These are phyloP conservation scores for Persicaria tinctoria DNA, from an alignment of 148 eudicot species.

Conservation along the genomic window DNA sequence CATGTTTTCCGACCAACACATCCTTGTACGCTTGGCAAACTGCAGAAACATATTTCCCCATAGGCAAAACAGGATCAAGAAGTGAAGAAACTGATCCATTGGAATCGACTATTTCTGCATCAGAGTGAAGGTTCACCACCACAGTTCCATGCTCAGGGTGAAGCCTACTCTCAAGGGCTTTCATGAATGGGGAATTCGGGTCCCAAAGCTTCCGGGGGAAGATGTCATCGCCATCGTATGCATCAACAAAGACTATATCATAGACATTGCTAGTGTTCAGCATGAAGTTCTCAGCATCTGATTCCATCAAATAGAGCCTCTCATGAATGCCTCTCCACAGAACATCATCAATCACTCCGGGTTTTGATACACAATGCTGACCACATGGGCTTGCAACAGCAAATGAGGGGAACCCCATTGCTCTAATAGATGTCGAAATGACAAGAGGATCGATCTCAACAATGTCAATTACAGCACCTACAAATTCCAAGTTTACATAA, in stretches of 20 bases:
- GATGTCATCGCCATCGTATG: constrained; percentile 82
- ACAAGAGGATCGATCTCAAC: constrained; percentile 93
- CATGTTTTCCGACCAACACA: constrained; percentile 28
- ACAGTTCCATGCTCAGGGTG: constrained; percentile 94
- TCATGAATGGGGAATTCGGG: constrained; percentile 65
- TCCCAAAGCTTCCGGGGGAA: constrained; percentile 88
- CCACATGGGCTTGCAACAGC: constrained; percentile 47
- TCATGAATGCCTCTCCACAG: constrained; percentile 93
- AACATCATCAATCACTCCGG: constrained; percentile 42
- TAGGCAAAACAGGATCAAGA: constrained; percentile 30
- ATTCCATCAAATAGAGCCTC: constrained; percentile 65
- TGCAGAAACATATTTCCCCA: constrained; percentile 58
- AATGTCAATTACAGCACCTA: constrained; percentile 76
- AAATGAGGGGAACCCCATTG: constrained; percentile 86
- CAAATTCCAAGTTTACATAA: constrained; percentile 4
- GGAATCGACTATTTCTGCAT: constrained; percentile 27
- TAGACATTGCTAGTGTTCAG: constrained; percentile 37
- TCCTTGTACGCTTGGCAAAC: constrained; percentile 66
- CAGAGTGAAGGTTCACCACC: constrained; percentile 88
- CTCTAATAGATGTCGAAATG: constrained; percentile 65
- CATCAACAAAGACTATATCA: constrained; percentile 82
- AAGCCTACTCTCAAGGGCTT: constrained; percentile 46
- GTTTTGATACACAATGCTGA: constrained; percentile 30
- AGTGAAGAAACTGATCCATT: constrained; percentile 25
- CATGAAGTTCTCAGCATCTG: constrained; percentile 79